These are phyloP conservation scores for Leptographium radiaticola DNA, from an alignment of 2,329 filamentous ascomycete genomes.

Conservation along the genomic window DNA sequence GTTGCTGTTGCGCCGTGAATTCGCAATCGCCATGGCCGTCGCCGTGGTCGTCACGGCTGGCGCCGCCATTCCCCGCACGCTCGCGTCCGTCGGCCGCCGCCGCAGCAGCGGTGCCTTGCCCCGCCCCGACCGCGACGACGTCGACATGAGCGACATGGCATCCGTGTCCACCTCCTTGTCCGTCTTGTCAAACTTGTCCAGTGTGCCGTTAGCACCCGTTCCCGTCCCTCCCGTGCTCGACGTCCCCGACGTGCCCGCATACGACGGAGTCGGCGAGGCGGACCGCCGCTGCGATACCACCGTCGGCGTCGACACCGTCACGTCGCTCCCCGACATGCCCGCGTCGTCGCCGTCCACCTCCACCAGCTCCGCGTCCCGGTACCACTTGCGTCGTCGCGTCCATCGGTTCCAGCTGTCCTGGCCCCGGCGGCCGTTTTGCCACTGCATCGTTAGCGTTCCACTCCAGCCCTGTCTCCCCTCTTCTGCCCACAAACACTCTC, in stretches of 20 bases:
- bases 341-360: conserved; percentile 40
- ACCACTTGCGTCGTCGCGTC: conserved; percentile 90
- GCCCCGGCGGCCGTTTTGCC: conserved; percentile 76
- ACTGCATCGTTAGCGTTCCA: conserved; percentile 50
- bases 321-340: conserved; percentile 1
- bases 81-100: conserved; percentile 21
- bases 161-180: conserved; percentile 22
- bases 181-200: neutral
- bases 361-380: conserved; percentile 87
- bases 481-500: no score
- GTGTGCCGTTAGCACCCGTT: conserved; percentile 1
- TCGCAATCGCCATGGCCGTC: conserved; percentile 9
- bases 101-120: conserved; percentile 28
- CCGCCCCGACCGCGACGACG: conserved; percentile 27
- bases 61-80: conserved; percentile 18
- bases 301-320: neutral
- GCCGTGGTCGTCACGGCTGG: conserved; percentile 2
- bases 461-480: no score
- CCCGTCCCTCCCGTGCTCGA: neutral
- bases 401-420: conserved; percentile 89
- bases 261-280: conserved; percentile 4
- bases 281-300: neutral
- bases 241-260: conserved; percentile 1
- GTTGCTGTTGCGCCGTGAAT: conserved; percentile 27
- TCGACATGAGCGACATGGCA: conserved; percentile 31